Conservation (phyloP, 352 stramenopile genomes). For the Globisporangium uncinulatum region DNA sequence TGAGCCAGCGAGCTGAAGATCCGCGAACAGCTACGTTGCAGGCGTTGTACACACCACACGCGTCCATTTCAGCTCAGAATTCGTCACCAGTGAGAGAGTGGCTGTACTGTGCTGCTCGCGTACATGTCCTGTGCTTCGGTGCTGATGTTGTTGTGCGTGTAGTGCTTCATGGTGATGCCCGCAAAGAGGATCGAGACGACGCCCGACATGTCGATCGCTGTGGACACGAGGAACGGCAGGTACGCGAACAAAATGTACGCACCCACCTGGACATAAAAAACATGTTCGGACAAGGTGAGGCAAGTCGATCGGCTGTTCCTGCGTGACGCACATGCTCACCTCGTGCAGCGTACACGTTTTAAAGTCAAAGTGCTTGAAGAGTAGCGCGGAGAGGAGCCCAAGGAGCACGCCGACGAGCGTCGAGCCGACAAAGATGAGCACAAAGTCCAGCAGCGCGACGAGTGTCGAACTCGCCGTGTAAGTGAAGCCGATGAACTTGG, state of each 20-base stretch:
- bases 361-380: conserved; percentile 91
- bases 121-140: conserved; percentile 72
- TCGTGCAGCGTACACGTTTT: conserved; percentile 82
- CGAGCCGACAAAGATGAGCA: conserved; percentile 85
- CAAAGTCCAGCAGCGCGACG: conserved; percentile 87
- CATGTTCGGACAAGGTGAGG: background rate
- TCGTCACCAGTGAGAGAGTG: background rate
- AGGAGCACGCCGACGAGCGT: conserved; percentile 85
- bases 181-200: conserved; percentile 95
- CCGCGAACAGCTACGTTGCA: conserved; percentile 42
- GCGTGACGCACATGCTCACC: conserved; percentile 22
- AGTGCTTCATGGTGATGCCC: conserved; percentile 88
- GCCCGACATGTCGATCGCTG: conserved; percentile 76
- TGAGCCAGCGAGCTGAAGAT: conserved; percentile 87
- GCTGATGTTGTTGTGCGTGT: conserved; percentile 83
- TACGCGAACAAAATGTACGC: conserved; percentile 86
- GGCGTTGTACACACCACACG: background rate
- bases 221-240: conserved; percentile 69
- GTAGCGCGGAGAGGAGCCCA: conserved; percentile 70
- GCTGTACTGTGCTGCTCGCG: conserved; percentile 1
- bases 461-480: conserved; percentile 71
- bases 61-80: background rate
- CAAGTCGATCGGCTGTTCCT: background rate
- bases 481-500: conserved; percentile 88
- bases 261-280: conserved; percentile 13